Evolutionary conservation across 768 basidiomycete species (phyloP).

Genomic region (Agaricus subrufescens): DNA sequence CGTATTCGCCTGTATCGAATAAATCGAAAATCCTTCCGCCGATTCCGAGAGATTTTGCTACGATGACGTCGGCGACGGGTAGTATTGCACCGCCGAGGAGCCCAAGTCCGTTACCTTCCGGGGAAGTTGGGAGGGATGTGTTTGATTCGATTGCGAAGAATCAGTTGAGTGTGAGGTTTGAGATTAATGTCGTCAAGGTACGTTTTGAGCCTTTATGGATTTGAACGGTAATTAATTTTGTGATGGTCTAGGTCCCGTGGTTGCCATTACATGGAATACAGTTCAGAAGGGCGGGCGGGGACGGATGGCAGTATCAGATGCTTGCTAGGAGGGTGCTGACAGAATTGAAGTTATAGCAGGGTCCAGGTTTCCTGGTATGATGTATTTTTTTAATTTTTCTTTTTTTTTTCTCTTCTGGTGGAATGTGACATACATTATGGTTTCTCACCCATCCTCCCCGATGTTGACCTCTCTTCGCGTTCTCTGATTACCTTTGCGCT

Average conservation of each 20-base stretch:
- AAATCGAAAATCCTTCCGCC: slow-evolving; percentile 71
- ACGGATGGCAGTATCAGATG: slow-evolving; percentile 98
- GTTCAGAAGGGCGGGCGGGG: slow-evolving; percentile 85
- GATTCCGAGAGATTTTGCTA: slow-evolving; percentile 67
- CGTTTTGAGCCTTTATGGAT: background rate
- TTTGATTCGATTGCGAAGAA: slow-evolving; percentile 75
- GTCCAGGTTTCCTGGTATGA: background rate
- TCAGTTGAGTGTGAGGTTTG: slow-evolving; percentile 87
- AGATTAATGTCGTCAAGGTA: slow-evolving; percentile 97
- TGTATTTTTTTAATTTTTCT: background rate
- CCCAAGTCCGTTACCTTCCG: slow-evolving; percentile 55
- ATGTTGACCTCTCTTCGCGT: background rate
- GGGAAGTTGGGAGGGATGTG: slow-evolving; percentile 60
- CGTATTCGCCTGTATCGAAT: slow-evolving; percentile 30
- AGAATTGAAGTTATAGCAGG: slow-evolving; percentile 68
- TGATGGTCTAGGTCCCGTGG: slow-evolving; percentile 71
- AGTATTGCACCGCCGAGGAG: slow-evolving; percentile 29
- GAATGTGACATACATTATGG: background rate
- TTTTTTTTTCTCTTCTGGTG: background rate
- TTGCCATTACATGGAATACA: slow-evolving; percentile 93
- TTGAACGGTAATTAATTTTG: background rate
- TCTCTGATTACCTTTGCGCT: background rate
- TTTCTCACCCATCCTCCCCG: background rate
- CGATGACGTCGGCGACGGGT: slow-evolving; percentile 19
- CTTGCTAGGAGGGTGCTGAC: slow-evolving; percentile 84